Evolutionary conservation across 139 green algal species (phyloP).

Genomic region (Coccomyxa sp.): DNA sequence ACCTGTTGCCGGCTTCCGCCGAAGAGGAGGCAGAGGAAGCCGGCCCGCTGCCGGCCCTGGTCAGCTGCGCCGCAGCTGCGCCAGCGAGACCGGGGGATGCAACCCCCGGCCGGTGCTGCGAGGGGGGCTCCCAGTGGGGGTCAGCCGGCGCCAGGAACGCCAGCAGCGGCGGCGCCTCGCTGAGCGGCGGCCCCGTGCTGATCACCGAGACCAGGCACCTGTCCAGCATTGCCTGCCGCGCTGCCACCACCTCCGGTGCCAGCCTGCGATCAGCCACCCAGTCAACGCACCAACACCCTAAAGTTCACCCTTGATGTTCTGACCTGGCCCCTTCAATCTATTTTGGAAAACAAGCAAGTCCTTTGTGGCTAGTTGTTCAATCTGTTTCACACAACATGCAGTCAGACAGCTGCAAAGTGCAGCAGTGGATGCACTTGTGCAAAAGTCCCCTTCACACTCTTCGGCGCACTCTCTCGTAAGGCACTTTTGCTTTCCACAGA

Average conservation of each 20-base stretch:
- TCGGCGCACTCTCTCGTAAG: no score
- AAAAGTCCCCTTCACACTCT: no score
- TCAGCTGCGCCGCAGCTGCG: neutral
- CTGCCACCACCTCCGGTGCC: slow-evolving; percentile 9
- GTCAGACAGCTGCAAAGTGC: no score
- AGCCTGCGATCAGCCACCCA: neutral
- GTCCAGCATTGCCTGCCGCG: slow-evolving; percentile 3
- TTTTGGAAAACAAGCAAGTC: no score
- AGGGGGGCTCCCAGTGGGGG: neutral
- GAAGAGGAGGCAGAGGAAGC: neutral
- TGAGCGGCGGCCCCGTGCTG: neutral
- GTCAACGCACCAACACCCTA: neutral
- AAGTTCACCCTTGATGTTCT: no score
- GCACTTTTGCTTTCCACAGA: no score
- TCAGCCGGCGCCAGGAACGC: neutral
- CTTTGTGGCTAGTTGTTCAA: no score
- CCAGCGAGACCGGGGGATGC: no score
- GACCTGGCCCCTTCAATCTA: no score
- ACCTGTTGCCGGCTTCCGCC: neutral
- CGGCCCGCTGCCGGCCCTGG: neutral
- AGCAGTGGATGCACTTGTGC: no score
- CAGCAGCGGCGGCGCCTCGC: neutral
- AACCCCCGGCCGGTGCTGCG: no score
- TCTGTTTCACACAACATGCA: no score
- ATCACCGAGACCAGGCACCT: slow-evolving; percentile 1